These are phyloP conservation scores for Blepharisma stoltei DNA, from an alignment of 73 alveolate genomes.

Conservation along the genomic window DNA sequence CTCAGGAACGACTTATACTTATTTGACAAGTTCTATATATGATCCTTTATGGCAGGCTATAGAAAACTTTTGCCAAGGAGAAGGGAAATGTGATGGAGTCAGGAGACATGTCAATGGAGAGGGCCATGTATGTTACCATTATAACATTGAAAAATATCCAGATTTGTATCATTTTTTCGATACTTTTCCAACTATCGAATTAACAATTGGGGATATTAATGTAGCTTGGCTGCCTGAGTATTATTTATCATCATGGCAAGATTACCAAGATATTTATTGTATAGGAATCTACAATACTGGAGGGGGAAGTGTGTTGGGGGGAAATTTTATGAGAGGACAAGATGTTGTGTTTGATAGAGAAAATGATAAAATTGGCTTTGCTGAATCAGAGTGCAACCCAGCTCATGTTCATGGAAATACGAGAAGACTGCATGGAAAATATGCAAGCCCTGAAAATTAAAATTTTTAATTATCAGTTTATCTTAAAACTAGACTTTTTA, in stretches of 20 bases:
- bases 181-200: conserved; percentile 3
- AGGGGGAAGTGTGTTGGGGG: conserved; percentile 5
- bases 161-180: conserved; percentile 11
- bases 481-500: no score
- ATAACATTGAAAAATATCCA: background rate
- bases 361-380: background rate
- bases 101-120: background rate
- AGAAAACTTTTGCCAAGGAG: background rate
- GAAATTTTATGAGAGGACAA: conserved; percentile 24
- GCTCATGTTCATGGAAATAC: no score
- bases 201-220: background rate
- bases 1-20: conserved; percentile 84
- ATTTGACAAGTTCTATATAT: conserved; percentile 30
- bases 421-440: no score
- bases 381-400: background rate
- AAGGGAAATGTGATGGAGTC: conserved; percentile 10
- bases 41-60: background rate
- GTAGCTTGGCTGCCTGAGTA: conserved; percentile 20
- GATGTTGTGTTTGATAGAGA: conserved; percentile 33
- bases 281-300: conserved; percentile 14
- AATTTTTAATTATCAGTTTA: no score
- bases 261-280: background rate
- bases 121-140: background rate
- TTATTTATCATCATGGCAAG: conserved; percentile 29
- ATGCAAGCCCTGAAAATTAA: no score